phyloP scores from a whole-genome alignment of 495 filamentous ascomycete genomes.

The Lasiosphaeria miniovina region DNA sequence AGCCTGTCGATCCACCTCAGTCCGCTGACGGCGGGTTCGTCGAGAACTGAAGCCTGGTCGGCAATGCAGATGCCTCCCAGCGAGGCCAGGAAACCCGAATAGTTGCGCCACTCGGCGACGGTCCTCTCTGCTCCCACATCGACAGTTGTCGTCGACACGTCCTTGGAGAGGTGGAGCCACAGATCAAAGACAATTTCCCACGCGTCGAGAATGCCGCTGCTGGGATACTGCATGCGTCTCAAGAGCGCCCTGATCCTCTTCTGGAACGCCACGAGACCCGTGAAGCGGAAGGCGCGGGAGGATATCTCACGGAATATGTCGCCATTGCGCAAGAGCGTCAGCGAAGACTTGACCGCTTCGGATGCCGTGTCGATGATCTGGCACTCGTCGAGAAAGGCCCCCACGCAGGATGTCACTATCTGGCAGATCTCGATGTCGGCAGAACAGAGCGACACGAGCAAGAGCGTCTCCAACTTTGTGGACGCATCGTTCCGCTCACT shows the following conservation, averaged over 20 bases:
- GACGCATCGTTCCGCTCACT: conserved; percentile 48
- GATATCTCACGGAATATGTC: conserved; percentile 60
- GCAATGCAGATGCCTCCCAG: conserved; percentile 65
- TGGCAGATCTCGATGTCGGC: conserved; percentile 61
- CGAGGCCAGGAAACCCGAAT: conserved; percentile 63
- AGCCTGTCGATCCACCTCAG: conserved; percentile 62
- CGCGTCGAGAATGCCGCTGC: conserved; percentile 57
- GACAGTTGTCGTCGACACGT: conserved; percentile 48
- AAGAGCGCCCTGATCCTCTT: conserved; percentile 56
- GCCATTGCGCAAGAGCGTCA: conserved; percentile 55
- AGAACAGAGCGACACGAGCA: conserved; percentile 60
- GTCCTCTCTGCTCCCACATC: conserved; percentile 51
- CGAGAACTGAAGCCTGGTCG: conserved; percentile 48
- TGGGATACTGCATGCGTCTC: conserved; percentile 57
- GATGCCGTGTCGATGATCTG: conserved; percentile 49
- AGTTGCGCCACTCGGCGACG: conserved; percentile 63
- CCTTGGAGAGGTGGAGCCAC: conserved; percentile 58
- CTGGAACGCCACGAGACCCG: conserved; percentile 64
- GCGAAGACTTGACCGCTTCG: conserved; percentile 44
- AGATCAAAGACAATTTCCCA: conserved; percentile 62
- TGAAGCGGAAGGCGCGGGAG: conserved; percentile 60
- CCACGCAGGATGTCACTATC: conserved; percentile 58
- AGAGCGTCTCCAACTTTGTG: conserved; percentile 54
- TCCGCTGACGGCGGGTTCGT: conserved; percentile 55
- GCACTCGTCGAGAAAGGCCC: conserved; percentile 61